A percentile compares a stretch with the other conserved stretches of the same genome.
Evolutionary conservation across 1,284 basidiomycete genomes (phyloP).

Genomic region (Nidula niveotomentosa): DNA sequence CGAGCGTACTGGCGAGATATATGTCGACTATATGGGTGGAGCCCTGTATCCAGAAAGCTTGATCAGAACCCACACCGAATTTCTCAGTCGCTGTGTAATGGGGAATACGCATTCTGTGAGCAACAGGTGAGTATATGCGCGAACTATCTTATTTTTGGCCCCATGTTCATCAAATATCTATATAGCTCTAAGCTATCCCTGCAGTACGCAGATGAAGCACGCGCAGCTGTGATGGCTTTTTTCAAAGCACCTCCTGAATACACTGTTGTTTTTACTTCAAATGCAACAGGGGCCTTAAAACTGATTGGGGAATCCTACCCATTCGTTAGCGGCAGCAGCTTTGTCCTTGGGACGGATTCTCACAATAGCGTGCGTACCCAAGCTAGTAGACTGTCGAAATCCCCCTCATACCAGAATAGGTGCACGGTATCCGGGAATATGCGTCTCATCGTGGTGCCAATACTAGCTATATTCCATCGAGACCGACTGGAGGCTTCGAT

Average conservation of each 20-base stretch:
- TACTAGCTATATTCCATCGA: constrained; percentile 66
- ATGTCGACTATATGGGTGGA: constrained; percentile 85
- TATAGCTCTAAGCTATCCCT: constrained; percentile 69
- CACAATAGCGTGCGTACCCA: constrained; percentile 65
- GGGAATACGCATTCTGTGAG: constrained; percentile 84
- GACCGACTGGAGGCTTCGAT: constrained; percentile 62
- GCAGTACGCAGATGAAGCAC: constrained; percentile 64
- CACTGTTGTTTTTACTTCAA: constrained; percentile 80
- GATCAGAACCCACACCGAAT: constrained; percentile 64
- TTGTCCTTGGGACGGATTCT: constrained; percentile 70
- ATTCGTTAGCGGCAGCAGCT: constrained; percentile 54
- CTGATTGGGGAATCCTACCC: constrained; percentile 80
- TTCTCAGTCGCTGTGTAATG: constrained; percentile 63
- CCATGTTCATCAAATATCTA: constrained; percentile 8
- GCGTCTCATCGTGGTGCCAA: constrained; percentile 53
- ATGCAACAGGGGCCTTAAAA: constrained; percentile 78
- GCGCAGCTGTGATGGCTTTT: constrained; percentile 68
- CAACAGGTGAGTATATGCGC: constrained; percentile 55
- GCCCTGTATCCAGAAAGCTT: constrained; percentile 73
- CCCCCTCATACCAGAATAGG: constrained; percentile 18
- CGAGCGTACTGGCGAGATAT: constrained; percentile 62
- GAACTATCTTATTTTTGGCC: constrained; percentile 2
- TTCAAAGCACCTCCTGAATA: constrained; percentile 72
- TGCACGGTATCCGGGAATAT: constrained; percentile 79
- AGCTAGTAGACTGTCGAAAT: constrained; percentile 2